Conservation (phyloP, 2,329 filamentous ascomycete genomes). For the Trichothecium sympodiale region DNA sequence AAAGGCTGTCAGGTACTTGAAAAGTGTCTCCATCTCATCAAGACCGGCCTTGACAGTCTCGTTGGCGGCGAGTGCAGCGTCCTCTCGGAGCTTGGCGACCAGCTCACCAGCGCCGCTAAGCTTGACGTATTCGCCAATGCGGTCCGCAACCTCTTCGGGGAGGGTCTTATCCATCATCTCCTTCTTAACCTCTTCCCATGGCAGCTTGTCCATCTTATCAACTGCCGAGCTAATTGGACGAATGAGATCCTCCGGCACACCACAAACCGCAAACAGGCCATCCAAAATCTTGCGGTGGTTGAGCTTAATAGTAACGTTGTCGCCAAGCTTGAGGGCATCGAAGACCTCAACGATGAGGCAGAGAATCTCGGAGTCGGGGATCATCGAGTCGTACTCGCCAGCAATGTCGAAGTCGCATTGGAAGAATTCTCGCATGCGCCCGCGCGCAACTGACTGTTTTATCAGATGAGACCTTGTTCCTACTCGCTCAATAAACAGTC, state of each 20-base stretch:
- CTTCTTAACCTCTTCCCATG: conserved; percentile 80
- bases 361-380: conserved; percentile 83
- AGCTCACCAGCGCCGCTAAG: conserved; percentile 66
- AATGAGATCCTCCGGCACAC: conserved; percentile 78
- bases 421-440: conserved; percentile 91
- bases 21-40: conserved; percentile 68
- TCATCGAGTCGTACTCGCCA: conserved; percentile 77
- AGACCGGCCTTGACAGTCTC: conserved; percentile 68
- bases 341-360: conserved; percentile 80
- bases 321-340: conserved; percentile 63
- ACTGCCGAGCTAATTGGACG: conserved; percentile 85
- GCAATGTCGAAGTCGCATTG: conserved; percentile 97
- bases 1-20: conserved; percentile 73
- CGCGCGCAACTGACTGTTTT: conserved; percentile 41
- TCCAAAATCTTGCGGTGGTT: conserved; percentile 94
- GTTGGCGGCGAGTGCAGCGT: conserved; percentile 60
- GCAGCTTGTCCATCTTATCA: conserved; percentile 89
- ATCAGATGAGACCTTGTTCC: no score
- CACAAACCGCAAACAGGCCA: conserved; percentile 82
- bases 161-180: conserved; percentile 93
- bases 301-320: conserved; percentile 75
- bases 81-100: conserved; percentile 55
- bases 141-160: conserved; percentile 64
- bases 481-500: not conserved
- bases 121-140: conserved; percentile 76